phyloP scores from a whole-genome alignment of 2,329 filamentous ascomycete genomes.

The Aureobasidium sp. region DNA sequence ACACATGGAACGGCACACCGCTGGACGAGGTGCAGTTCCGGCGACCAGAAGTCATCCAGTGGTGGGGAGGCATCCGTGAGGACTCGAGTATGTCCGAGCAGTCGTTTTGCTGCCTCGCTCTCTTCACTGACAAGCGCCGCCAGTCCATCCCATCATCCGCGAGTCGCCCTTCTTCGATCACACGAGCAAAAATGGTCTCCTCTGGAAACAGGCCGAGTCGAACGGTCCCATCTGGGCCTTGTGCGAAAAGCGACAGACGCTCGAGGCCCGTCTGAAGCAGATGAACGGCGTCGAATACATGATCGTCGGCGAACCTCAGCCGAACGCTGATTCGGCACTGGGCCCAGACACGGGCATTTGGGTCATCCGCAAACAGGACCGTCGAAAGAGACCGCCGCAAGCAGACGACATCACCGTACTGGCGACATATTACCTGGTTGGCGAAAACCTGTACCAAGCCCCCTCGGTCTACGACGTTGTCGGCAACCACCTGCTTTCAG shows the following conservation, averaged over 20 bases:
- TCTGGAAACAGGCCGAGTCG: slow-evolving; percentile 45
- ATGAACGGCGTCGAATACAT: slow-evolving; percentile 55
- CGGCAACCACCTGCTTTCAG: slow-evolving; percentile 44
- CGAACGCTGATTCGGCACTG: slow-evolving; percentile 30
- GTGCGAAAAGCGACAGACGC: slow-evolving; percentile 48
- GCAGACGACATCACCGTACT: slow-evolving; percentile 48
- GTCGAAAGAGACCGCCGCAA: slow-evolving; percentile 37
- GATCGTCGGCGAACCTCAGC: slow-evolving; percentile 51
- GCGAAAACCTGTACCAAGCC: slow-evolving; percentile 55
- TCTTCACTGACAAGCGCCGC: neutral
- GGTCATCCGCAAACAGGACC: slow-evolving; percentile 52
- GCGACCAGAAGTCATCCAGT: slow-evolving; percentile 15
- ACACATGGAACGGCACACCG: slow-evolving; percentile 11
- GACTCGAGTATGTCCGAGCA: slow-evolving; percentile 17
- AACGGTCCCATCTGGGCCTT: slow-evolving; percentile 44
- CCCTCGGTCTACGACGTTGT: slow-evolving; percentile 54
- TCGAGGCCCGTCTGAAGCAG: slow-evolving; percentile 49
- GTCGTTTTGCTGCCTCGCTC: neutral
- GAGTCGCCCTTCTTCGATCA: slow-evolving; percentile 58
- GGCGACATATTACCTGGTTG: slow-evolving; percentile 55
- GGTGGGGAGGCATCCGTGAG: slow-evolving; percentile 18
- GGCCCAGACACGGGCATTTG: slow-evolving; percentile 43
- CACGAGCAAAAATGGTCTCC: slow-evolving; percentile 53
- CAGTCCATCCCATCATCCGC: slow-evolving; percentile 54
- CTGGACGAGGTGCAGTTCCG: slow-evolving; percentile 20